Evolutionary conservation across 495 filamentous ascomycete species (phyloP).

Genomic region (Apodospora peruviana): DNA sequence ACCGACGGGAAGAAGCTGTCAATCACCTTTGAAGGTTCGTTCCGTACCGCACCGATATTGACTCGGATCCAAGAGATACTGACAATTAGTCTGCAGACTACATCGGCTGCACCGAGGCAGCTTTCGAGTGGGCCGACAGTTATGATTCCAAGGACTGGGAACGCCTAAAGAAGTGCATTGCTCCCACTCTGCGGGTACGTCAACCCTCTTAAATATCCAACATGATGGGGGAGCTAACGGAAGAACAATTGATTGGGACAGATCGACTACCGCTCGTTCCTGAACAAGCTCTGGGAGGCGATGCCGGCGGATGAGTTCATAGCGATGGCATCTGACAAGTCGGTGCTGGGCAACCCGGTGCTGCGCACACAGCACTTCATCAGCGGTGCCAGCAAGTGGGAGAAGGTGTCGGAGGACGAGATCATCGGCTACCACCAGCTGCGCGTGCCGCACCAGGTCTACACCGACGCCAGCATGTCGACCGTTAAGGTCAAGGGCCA

Average conservation of each 20-base stretch:
- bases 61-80: not conserved
- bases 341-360: conserved; percentile 64
- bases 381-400: conserved; percentile 63
- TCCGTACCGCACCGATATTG: not conserved
- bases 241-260: conserved; percentile 13
- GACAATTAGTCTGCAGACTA: conserved; percentile 32
- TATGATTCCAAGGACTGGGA: conserved; percentile 81
- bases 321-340: conserved; percentile 58
- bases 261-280: conserved; percentile 72
- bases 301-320: conserved; percentile 71
- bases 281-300: conserved; percentile 63
- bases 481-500: conserved; percentile 59
- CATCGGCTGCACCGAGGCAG: conserved; percentile 45
- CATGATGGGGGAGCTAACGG: not conserved
- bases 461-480: conserved; percentile 47
- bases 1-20: conserved; percentile 17
- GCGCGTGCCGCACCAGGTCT: conserved; percentile 65
- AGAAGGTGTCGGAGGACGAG: conserved; percentile 61
- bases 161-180: conserved; percentile 64
- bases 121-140: conserved; percentile 77
- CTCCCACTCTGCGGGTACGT: conserved; percentile 57
- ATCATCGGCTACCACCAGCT: conserved; percentile 72
- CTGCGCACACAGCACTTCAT: conserved; percentile 76
- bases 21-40: conserved; percentile 29
- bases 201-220: not conserved